phyloP scores from a whole-genome alignment of 257 asterid species.

The Paraleonurus japonicus region DNA sequence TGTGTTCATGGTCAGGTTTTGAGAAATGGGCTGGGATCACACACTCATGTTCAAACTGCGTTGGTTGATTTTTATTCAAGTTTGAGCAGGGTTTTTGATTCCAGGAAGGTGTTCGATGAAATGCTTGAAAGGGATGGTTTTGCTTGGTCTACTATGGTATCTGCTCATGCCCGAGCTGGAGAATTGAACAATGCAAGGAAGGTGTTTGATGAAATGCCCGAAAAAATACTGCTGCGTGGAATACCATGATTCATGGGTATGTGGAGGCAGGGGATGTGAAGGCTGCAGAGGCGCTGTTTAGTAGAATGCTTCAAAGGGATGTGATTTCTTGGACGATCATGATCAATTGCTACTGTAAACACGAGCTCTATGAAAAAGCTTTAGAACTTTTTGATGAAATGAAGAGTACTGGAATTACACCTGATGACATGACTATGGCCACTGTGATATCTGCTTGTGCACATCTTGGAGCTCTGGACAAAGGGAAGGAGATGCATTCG shows the following conservation, averaged over 20 bases:
- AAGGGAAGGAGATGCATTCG: constrained; percentile 66
- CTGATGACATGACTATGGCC: constrained; percentile 80
- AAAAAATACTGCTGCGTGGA: constrained; percentile 63
- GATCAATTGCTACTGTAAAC: constrained; percentile 66
- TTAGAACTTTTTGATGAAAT: constrained; percentile 57
- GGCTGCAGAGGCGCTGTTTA: constrained; percentile 59
- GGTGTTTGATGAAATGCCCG: too few species aligned
- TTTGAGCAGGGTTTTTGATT: constrained; percentile 41
- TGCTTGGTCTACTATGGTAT: constrained; percentile 65
- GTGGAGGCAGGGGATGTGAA: constrained; percentile 64
- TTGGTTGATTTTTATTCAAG: constrained; percentile 62
- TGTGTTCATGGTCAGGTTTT: constrained; percentile 55
- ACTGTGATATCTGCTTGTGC: constrained; percentile 83
- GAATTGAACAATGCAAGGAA: constrained; percentile 49
- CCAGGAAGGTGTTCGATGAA: constrained; percentile 60
- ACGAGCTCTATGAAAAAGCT: constrained; percentile 49
- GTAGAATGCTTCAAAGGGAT: constrained; percentile 51
- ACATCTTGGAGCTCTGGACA: constrained; percentile 70
- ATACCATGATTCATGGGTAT: constrained; percentile 65
- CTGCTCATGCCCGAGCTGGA: constrained; percentile 49
- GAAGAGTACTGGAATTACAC: constrained; percentile 46
- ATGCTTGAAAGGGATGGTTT: constrained; percentile 61
- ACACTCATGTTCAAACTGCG: constrained; percentile 62
- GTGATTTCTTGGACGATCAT: constrained; percentile 88
- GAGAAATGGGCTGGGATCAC: constrained; percentile 49